A percentile compares a stretch with the other conserved stretches of the same genome.
Evolutionary conservation across 2,329 filamentous ascomycete species (phyloP).

Genomic region (Cladophialophora chaetospira): DNA sequence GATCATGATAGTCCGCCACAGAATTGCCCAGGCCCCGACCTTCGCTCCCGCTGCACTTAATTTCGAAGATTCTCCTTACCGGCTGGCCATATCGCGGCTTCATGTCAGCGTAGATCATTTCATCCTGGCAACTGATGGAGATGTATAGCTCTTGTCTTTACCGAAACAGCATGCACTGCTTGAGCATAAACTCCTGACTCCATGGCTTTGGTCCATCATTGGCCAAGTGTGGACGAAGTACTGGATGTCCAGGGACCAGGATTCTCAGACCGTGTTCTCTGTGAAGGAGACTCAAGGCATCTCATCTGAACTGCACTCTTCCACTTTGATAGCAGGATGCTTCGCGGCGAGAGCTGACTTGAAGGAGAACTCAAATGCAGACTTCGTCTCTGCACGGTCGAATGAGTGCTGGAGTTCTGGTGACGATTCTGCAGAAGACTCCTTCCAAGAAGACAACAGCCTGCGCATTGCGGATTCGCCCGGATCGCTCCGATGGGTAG

Average conservation of each 20-base stretch:
- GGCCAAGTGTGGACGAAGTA: slow-evolving; percentile 73
- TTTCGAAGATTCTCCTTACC: slow-evolving; percentile 63
- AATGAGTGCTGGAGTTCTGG: slow-evolving; percentile 8
- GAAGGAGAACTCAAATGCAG: slow-evolving; percentile 6
- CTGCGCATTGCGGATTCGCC: slow-evolving; percentile 40
- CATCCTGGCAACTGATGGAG: slow-evolving; percentile 61
- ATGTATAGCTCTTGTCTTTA: slow-evolving; percentile 61
- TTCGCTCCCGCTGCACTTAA: slow-evolving; percentile 66
- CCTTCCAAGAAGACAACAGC: slow-evolving; percentile 22
- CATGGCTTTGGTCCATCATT: slow-evolving; percentile 60
- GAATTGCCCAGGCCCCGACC: slow-evolving; percentile 65
- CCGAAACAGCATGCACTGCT: slow-evolving; percentile 62
- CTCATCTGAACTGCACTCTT: slow-evolving; percentile 20
- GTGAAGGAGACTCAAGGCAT: slow-evolving; percentile 7
- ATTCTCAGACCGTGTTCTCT: slow-evolving; percentile 65
- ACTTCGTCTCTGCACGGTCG: slow-evolving; percentile 6
- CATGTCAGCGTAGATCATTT: slow-evolving; percentile 65
- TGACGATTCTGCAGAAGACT: slow-evolving; percentile 14
- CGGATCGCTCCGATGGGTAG: slow-evolving; percentile 65
- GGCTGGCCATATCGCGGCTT: slow-evolving; percentile 67
- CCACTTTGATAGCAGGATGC: slow-evolving; percentile 7
- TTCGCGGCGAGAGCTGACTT: slow-evolving; percentile 9
- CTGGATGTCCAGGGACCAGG: slow-evolving; percentile 61
- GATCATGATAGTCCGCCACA: slow-evolving; percentile 72
- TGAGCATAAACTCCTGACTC: slow-evolving; percentile 66